These are phyloP conservation scores for Cenchrus americanus DNA, from an alignment of 176 grass and related monocot genomes.

Conservation along the genomic window DNA sequence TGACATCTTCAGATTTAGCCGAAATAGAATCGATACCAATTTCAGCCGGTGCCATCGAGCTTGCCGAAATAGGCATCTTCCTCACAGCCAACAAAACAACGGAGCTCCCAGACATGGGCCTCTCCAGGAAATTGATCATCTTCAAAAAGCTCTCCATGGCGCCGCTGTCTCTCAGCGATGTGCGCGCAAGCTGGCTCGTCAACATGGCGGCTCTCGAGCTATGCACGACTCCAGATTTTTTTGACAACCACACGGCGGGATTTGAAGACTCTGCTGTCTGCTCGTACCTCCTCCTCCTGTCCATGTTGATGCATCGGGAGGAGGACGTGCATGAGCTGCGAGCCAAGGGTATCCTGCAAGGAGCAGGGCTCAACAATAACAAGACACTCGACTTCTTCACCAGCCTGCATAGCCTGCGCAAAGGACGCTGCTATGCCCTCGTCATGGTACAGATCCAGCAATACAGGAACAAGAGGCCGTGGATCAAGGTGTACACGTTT, in stretches of 20 bases:
- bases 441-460: too few relatives aligned
- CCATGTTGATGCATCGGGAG: too few relatives aligned
- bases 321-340: too few relatives aligned
- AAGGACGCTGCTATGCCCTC: too few relatives aligned
- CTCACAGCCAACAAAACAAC: neutral
- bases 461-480: too few relatives aligned
- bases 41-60: neutral
- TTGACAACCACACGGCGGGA: neutral
- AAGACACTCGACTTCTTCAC: too few relatives aligned
- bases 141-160: neutral
- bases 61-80: neutral
- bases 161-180: neutral
- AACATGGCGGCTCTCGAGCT: neutral
- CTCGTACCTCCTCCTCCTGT: too few relatives aligned
- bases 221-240: neutral
- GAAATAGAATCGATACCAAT: neutral
- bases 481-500: too few relatives aligned
- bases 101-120: neutral
- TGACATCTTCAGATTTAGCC: too few relatives aligned
- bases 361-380: too few relatives aligned
- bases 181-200: neutral
- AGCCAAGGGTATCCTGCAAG: too few relatives aligned
- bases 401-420: too few relatives aligned
- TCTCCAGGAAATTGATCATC: neutral
- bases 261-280: neutral